These are phyloP conservation scores for Myxozyma nipponensis DNA, from an alignment of 805 yeast species.

Conservation along the genomic window DNA sequence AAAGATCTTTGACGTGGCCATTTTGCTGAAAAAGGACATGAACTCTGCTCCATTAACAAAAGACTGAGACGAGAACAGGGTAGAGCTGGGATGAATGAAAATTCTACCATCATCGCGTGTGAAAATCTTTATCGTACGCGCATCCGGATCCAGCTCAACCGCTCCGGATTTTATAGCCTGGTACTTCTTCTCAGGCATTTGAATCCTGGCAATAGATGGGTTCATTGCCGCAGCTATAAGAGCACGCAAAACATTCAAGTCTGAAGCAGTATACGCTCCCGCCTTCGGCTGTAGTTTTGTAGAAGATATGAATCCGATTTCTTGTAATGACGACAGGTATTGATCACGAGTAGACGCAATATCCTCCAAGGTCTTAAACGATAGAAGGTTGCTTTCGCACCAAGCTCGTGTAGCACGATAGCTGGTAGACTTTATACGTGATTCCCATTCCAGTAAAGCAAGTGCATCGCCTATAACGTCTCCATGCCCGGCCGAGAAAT, in stretches of 20 bases:
- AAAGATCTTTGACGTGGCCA: constrained; percentile 62
- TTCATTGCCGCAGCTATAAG: constrained; percentile 75
- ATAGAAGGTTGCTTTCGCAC: constrained; percentile 58
- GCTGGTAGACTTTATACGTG: constrained; percentile 17
- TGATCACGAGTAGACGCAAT: constrained; percentile 69
- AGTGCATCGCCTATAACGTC: constrained; percentile 67
- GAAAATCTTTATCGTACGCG: constrained; percentile 67
- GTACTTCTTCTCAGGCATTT: constrained; percentile 76
- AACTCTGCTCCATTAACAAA: constrained; percentile 43
- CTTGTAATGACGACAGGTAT: constrained; percentile 64
- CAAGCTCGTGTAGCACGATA: constrained; percentile 35
- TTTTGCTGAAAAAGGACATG: constrained; percentile 57
- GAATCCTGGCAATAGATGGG: constrained; percentile 79
- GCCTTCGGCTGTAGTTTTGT: constrained; percentile 48
- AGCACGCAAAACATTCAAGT: constrained; percentile 51
- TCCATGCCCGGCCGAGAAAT: constrained; percentile 51
- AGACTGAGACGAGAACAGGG: constrained; percentile 53
- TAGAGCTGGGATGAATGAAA: constrained; percentile 82
- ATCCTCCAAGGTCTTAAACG: constrained; percentile 63
- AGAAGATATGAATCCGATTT: constrained; percentile 67
- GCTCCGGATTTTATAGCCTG: constrained; percentile 70
- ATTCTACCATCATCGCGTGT: constrained; percentile 55
- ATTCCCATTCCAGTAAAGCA: constrained; percentile 54
- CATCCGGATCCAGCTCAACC: constrained; percentile 80
- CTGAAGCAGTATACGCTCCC: constrained; percentile 5